phyloP scores from a whole-genome alignment of 1,284 basidiomycete species.

The Malassezia japonica region DNA sequence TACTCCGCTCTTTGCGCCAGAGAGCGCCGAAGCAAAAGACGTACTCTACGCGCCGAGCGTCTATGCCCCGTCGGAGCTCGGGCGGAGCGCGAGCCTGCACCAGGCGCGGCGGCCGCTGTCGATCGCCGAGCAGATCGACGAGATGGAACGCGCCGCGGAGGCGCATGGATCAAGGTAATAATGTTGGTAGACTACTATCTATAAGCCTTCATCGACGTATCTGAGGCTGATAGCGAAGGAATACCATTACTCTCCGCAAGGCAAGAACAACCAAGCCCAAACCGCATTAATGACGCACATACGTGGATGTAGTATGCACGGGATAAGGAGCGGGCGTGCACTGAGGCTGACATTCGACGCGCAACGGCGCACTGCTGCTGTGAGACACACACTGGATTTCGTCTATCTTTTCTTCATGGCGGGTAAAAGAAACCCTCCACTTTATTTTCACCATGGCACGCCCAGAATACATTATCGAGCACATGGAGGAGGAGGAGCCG shows the following conservation, averaged over 20 bases:
- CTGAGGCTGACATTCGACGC: not conserved
- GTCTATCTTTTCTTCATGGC: no score
- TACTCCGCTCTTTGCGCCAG: not conserved
- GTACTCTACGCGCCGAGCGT: constrained; percentile 1
- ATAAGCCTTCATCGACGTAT: constrained; percentile 20
- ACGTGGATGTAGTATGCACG: constrained; percentile 12
- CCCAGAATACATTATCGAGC: constrained; percentile 46
- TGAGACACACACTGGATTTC: not conserved
- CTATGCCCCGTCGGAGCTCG: not conserved
- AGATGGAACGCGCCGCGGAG: constrained; percentile 14
- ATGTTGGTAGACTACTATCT: constrained; percentile 21
- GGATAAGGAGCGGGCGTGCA: constrained; percentile 18
- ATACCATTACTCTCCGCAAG: constrained; percentile 16
- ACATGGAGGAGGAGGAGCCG: constrained; percentile 47
- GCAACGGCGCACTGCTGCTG: not conserved
- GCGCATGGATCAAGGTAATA: not conserved
- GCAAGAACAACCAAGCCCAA: constrained; percentile 20
- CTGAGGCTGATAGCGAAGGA: constrained; percentile 22
- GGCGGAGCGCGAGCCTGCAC: not conserved
- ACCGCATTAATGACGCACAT: constrained; percentile 16
- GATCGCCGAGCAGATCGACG: constrained; percentile 5
- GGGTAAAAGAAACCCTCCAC: not conserved
- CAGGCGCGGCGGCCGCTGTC: not conserved
- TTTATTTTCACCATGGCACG: constrained; percentile 10
- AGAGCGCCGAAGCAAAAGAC: not conserved